Conservation (phyloP, 192 early-diverging fungal genomes). For the Coemansia sp. region DNA sequence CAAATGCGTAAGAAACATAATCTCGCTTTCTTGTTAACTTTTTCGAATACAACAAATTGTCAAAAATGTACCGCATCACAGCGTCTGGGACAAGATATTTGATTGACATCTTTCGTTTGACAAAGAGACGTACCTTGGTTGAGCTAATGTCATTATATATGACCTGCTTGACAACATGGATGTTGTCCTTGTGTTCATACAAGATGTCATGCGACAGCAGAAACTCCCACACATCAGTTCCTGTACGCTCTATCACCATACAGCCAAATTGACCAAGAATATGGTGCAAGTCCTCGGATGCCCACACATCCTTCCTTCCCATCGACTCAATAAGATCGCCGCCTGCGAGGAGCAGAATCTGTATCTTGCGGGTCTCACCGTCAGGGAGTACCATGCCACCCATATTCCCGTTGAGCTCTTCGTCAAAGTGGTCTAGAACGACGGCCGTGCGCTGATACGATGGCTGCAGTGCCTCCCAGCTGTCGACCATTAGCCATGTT, state of each 20-base stretch:
- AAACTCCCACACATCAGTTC: constrained; percentile 91
- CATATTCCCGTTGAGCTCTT: constrained; percentile 74
- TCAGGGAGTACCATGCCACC: constrained; percentile 66
- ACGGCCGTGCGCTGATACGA: constrained; percentile 83
- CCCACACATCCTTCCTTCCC: constrained; percentile 87
- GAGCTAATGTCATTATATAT: constrained; percentile 98
- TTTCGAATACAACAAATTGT: constrained; percentile 72
- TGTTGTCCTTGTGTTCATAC: constrained; percentile 85
- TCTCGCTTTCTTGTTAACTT: constrained; percentile 56
- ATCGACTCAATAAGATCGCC: constrained; percentile 97
- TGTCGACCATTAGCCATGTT: constrained; percentile 95
- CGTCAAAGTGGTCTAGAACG: constrained; percentile 95
- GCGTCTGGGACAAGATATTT: constrained; percentile 91
- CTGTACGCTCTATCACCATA: constrained; percentile 93
- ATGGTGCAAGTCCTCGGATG: constrained; percentile 80
- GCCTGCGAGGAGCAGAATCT: constrained; percentile 92
- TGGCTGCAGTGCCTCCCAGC: constrained; percentile 84
- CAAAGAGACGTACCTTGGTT: constrained; percentile 93
- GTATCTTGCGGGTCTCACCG: constrained; percentile 58
- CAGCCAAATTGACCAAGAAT: constrained; percentile 92
- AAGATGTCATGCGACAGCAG: constrained; percentile 88
- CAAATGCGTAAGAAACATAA: constrained; percentile 56
- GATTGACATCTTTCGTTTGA: constrained; percentile 92
- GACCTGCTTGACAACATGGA: constrained; percentile 92
- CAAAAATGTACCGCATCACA: constrained; percentile 87